These are phyloP conservation scores for Colletotrichum noveboracense DNA, from an alignment of 2,329 filamentous ascomycete genomes.

Conservation along the genomic window DNA sequence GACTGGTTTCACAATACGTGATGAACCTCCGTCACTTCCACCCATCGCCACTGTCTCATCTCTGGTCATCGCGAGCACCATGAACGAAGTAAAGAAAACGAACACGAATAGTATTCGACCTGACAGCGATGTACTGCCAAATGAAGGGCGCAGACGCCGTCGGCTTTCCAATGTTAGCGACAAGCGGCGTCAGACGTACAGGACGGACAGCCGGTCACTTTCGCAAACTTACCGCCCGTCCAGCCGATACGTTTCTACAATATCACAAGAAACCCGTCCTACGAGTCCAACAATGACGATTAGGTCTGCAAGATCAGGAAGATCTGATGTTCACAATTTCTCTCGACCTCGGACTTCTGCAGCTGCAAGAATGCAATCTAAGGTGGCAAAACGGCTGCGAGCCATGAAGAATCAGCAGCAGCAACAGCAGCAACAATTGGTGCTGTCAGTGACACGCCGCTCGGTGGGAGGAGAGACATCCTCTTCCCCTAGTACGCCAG, in stretches of 20 bases:
- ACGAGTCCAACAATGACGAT: neutral
- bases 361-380: conserved; percentile 13
- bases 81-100: neutral
- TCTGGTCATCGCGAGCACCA: neutral
- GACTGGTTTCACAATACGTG: neutral
- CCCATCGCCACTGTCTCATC: neutral
- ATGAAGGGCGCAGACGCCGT: neutral
- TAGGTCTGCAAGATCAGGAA: neutral
- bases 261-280: neutral
- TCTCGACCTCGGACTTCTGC: conserved; percentile 8
- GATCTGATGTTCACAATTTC: conserved; percentile 7
- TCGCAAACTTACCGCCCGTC: neutral
- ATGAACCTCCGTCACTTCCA: neutral
- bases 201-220: neutral
- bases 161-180: neutral
- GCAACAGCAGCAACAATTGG: neutral
- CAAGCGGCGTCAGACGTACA: neutral
- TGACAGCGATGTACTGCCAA: neutral
- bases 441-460: neutral
- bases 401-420: neutral
- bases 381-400: neutral
- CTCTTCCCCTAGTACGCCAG: neutral
- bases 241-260: neutral
- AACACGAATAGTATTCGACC: neutral
- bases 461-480: neutral